Evolutionary conservation across 148 eudicot species (phyloP).

Genomic region (Diospyros lotus): DNA sequence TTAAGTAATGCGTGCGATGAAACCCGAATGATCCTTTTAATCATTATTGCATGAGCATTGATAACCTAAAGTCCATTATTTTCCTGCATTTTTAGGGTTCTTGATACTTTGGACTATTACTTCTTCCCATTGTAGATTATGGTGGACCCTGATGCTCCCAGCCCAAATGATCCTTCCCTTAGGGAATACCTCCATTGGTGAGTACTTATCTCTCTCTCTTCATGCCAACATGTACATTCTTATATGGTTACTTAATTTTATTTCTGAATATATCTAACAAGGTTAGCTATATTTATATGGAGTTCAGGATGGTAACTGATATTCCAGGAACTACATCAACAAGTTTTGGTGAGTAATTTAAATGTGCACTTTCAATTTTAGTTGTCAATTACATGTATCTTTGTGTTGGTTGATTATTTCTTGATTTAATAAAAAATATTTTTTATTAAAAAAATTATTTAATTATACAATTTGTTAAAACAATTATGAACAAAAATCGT

Average conservation of each 20-base stretch:
- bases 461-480: no score
- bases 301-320: constrained; percentile 50
- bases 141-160: constrained; percentile 97
- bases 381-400: no score
- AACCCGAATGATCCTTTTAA: no score
- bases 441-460: no score
- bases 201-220: constrained; percentile 13
- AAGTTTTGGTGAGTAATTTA: constrained; percentile 44
- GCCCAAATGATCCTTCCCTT: constrained; percentile 74
- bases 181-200: constrained; percentile 89
- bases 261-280: neutral
- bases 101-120: neutral
- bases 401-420: no score
- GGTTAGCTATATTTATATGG: neutral
- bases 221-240: neutral
- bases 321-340: constrained; percentile 63
- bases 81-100: neutral
- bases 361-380: no score
- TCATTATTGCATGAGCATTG: no score
- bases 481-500: no score
- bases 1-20: no score
- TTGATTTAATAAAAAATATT: no score
- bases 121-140: constrained; percentile 41
- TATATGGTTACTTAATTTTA: neutral
- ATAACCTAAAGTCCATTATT: neutral